Conservation (phyloP, 2,329 filamentous ascomycete species). For the Microdochium paspali region DNA sequence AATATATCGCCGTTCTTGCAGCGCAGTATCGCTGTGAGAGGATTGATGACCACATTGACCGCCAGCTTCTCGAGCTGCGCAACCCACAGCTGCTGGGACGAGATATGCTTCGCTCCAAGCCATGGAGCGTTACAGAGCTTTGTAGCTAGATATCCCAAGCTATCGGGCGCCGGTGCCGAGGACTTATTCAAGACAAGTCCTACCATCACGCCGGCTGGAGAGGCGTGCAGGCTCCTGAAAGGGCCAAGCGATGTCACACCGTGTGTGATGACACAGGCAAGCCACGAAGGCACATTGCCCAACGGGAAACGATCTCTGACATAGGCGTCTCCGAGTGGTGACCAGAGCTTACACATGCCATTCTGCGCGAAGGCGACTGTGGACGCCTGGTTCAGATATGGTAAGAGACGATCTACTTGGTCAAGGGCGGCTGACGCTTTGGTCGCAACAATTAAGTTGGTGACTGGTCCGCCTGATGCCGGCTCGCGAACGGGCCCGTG, state of each 20-base stretch:
- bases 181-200: constrained; percentile 31
- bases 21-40: constrained; percentile 69
- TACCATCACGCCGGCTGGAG: constrained; percentile 35
- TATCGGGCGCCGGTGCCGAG: not conserved
- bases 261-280: constrained; percentile 55
- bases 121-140: constrained; percentile 31
- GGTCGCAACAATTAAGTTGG: constrained; percentile 68
- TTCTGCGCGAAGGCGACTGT: constrained; percentile 82
- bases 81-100: constrained; percentile 36
- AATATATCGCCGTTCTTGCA: constrained; percentile 74
- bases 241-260: constrained; percentile 40
- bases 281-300: constrained; percentile 51
- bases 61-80: constrained; percentile 82
- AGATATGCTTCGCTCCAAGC: constrained; percentile 29
- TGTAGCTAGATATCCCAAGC: constrained; percentile 26
- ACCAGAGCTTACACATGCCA: constrained; percentile 65
- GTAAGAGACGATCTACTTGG: constrained; percentile 46
- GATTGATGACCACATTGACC: constrained; percentile 73
- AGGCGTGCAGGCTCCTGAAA: constrained; percentile 43
- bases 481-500: constrained; percentile 29
- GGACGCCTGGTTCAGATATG: constrained; percentile 53
- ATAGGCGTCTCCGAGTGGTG: constrained; percentile 37
- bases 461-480: constrained; percentile 35
- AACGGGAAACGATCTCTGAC: constrained; percentile 26
- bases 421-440: constrained; percentile 63